Conservation (phyloP, 495 filamentous ascomycete genomes). For the Baudoinia panamericana region DNA sequence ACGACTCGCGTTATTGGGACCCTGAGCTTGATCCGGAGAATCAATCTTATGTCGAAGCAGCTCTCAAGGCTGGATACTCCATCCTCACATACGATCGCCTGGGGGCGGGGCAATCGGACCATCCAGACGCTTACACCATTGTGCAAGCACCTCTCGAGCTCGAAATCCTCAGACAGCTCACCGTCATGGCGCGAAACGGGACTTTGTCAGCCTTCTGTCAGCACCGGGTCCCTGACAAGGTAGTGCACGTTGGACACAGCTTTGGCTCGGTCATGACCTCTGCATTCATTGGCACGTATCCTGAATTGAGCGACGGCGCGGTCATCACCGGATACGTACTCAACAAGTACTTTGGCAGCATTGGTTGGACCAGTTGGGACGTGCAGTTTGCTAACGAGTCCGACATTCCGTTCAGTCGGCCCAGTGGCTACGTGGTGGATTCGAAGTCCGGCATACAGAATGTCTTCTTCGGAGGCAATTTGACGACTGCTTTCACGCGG, state of each 20-base stretch:
- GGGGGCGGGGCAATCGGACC: slow-evolving; percentile 10
- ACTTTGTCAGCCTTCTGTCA: neutral
- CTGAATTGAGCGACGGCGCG: slow-evolving; percentile 13
- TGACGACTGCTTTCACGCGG: slow-evolving; percentile 7
- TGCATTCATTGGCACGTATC: slow-evolving; percentile 23
- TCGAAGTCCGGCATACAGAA: slow-evolving; percentile 13
- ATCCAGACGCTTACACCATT: slow-evolving; percentile 13
- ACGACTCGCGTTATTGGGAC: slow-evolving; percentile 17
- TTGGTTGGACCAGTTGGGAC: slow-evolving; percentile 2
- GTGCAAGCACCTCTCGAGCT: slow-evolving; percentile 17
- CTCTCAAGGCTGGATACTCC: slow-evolving; percentile 14
- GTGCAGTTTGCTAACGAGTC: slow-evolving; percentile 2
- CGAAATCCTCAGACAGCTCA: slow-evolving; percentile 16
- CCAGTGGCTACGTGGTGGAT: slow-evolving; percentile 9
- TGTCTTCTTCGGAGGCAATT: slow-evolving; percentile 9
- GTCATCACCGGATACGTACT: slow-evolving; percentile 9
- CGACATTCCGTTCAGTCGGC: slow-evolving; percentile 1
- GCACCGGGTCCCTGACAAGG: neutral
- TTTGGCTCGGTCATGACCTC: slow-evolving; percentile 15
- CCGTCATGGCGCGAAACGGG: slow-evolving; percentile 15
- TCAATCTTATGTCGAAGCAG: slow-evolving; percentile 6
- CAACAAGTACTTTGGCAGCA: slow-evolving; percentile 3
- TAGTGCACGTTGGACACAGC: slow-evolving; percentile 18
- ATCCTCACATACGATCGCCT: slow-evolving; percentile 19
- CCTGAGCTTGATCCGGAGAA: slow-evolving; percentile 6